Base-by-base conservation (phyloP, 257 asterid genomes). In the Thymus quinquecostatus region DNA sequence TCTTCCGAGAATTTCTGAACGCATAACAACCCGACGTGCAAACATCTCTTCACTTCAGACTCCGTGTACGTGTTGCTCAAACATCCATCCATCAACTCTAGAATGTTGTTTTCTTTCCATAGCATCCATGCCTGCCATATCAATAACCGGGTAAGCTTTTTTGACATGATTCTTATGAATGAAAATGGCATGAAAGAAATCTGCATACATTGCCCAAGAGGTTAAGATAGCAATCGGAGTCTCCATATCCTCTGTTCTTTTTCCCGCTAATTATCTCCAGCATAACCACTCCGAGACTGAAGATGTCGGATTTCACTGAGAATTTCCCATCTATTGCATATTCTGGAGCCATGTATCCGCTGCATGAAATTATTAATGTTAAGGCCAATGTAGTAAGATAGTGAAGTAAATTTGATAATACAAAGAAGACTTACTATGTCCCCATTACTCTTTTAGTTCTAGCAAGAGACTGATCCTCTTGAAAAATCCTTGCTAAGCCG, bases 381-480 rank as follows among this genome's bases (percentile, higher is more conserved):
- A 38, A 6, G 51, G 33, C 40, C 21, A 49, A 7, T 5, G 28
- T 28, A 1, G 41, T 29, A 28, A 55, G 8, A 28, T 56, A 2
- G 1, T 27, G 38, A 56, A 21, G 36, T 0, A 7, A 8, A 29
- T 29, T 56, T 29, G 14, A 56, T 9, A 14, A 56, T 29, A 29
- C 1, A 0, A 29, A 36, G 33, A 6, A 49, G 58, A 36, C 89
- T 79, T 79, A 84, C 86, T 74, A 84, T 70, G 87, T 82, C 45
- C 89, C 87, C 2, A 77, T 70, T 30, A 84, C 80, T 80, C 87
- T 64, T 21, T 32, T 75, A 12, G 89, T 84, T 64, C 59, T 79
- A 28, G 54, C 77, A 3, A n/a, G 2, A 45, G 59, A 14, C 33
- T 85, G 82, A 30, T 78, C 74, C 28, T 69, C 83, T 62, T 45